Evolutionary conservation across 2,329 filamentous ascomycete genomes (phyloP), one percentile per base, ranked within the genome.

Genomic region (Alternaria arbusti): DNA sequence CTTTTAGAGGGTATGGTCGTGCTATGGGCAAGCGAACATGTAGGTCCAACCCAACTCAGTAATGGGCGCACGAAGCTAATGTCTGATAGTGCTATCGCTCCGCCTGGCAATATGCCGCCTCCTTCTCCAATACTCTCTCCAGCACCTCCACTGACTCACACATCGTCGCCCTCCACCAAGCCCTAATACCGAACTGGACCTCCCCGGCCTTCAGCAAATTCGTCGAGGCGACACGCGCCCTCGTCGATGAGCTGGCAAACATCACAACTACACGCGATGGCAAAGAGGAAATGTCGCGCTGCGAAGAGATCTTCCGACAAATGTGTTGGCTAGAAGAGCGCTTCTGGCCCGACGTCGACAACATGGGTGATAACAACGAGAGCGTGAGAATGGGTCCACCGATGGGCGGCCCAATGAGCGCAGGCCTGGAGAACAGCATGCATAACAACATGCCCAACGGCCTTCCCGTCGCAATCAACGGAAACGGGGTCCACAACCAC

Each of bases 21-120:
- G n/a, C 86, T 94, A 23, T 94, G 90, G 89, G 89, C 88, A n/a
- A 93, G 90, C 1, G 91, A 95, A 79, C 87, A 85, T 67, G 83
- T 84, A 79, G 49, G 81, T 74, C 17, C 12, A 9, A 26, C 3
- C 4, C 12, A 30, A 15, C 11, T 23, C 25, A 6, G 15, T 15
- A 7, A 11, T 13, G 4, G 15, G 15, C 17, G n/a, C 5, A 15
- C 15, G 23, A 40, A 32, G 26, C 65, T 70, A 52, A 77, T 52
- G 40, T 32, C 20, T 43, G 6, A 22, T 58, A 84, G 81, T 82
- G 79, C 72, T 85, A 84, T 64, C 81, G 82, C 56, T 77, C 76
- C 44, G 83, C 83, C 28, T 85, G 83, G 83, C 78, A 81, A 60
- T 84, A 85, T 59, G 83, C 83, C 47, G 77, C 80, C 20, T 82